Base-by-base conservation (phyloP, 2,329 filamentous ascomycete genomes). In the Phoma sp. region DNA sequence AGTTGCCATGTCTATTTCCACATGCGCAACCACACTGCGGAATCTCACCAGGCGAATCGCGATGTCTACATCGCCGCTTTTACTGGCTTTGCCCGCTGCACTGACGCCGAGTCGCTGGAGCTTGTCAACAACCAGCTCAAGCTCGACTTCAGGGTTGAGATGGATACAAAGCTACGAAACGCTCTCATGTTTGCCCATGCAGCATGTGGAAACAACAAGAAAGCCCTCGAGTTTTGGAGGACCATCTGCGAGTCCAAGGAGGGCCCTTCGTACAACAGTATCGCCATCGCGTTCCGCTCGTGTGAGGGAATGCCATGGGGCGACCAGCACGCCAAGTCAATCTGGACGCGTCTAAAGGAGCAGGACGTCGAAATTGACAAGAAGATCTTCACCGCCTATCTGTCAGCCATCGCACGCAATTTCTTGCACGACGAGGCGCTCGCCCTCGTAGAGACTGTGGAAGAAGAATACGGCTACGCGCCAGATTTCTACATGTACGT, bases 61-160 rank as follows among this genome's bases (percentile, higher is more conserved):
- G 87, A 91, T 39, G 90, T 89, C 5, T 99, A 99, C 70, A 83
- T 91, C 3, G 78, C 82, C 31, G 93, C 88, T 58, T 88, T 98
- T 53, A 85, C 90, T 56, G 91, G 92, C 2, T 84, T 96, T 22
- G 88, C 88, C 3, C 77, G 79, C 27, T 81, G 81, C 8, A 77
- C 74, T 15, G 86, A 90, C 64, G 69, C 77, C 1, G 86, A 90
- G 51, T 87, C 86, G 37, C 78, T 97, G 19, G 85, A 87, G 55
- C 85, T 89, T 58, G 85, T 96, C 2, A 90, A 96, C 78, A 96
- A 97, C 71, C 94, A 96, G 85, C 82, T 97, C 63, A 98, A 96
- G 77, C 88, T 97, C 74, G 95, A 99, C 73, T 83, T 88, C n/a
- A 84, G 85, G 37, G 83, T 98, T 33, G 87, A 93, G 64, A 83